phyloP scores from a whole-genome alignment of 78 protist species.

The Polysphondylium violaceum region DNA sequence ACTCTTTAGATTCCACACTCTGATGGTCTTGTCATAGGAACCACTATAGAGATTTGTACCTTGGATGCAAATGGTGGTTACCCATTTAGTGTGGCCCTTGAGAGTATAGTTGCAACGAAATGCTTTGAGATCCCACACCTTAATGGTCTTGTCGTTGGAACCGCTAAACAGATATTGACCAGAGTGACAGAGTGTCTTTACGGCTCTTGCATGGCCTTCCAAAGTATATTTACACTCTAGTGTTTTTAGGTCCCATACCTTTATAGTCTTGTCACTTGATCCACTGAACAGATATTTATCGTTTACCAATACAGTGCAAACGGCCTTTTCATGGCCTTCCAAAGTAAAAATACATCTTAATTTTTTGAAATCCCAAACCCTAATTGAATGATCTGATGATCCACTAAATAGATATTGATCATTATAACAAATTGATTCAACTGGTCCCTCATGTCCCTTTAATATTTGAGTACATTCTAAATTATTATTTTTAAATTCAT shows the following conservation, averaged over 20 bases:
- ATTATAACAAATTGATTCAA: constrained; percentile 71
- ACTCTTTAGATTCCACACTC: constrained; percentile 76
- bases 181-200: constrained; percentile 43
- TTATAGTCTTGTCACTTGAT: constrained; percentile 72
- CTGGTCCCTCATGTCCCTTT: constrained; percentile 78
- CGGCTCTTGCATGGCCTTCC: constrained; percentile 70
- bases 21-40: constrained; percentile 73
- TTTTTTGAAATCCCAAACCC: constrained; percentile 75
- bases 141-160: constrained; percentile 76
- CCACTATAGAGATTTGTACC: constrained; percentile 71
- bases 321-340: constrained; percentile 76
- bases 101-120: constrained; percentile 64
- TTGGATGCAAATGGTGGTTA: constrained; percentile 40
- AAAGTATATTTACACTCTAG: constrained; percentile 64
- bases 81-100: constrained; percentile 82
- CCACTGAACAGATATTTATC: constrained; percentile 81
- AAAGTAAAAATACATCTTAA: constrained; percentile 72
- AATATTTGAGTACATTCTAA: constrained; percentile 38
- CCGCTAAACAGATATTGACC: constrained; percentile 84
- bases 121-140: constrained; percentile 82
- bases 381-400: constrained; percentile 55
- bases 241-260: constrained; percentile 77
- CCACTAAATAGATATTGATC: constrained; percentile 65
- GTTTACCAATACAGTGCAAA: constrained; percentile 38
- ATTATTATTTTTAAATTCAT: constrained; percentile 44